phyloP scores from a whole-genome alignment of 352 stramenopile genomes.

The Phytopythium vexans region DNA sequence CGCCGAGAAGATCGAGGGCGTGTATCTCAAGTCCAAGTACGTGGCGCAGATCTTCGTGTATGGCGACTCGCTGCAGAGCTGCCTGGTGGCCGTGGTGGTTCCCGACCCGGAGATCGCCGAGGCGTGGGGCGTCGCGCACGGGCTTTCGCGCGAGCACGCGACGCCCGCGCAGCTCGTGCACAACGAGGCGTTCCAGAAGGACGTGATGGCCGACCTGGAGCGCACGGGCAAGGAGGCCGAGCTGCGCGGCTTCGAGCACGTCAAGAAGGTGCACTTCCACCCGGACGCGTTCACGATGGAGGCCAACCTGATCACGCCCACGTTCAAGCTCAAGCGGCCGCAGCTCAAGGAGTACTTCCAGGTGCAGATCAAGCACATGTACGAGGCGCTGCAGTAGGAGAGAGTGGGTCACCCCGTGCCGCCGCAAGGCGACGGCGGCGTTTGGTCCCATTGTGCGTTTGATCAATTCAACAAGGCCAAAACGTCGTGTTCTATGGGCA shows the following conservation, averaged over 20 bases:
- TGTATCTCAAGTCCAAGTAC: conserved; percentile 86
- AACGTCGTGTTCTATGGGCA: no score
- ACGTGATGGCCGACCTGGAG: conserved; percentile 76
- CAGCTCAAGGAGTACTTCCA: conserved; percentile 56
- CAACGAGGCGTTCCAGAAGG: conserved; percentile 45
- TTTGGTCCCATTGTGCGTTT: no score
- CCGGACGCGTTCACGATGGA: conserved; percentile 85
- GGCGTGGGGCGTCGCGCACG: conserved; percentile 23
- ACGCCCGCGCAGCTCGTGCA: conserved; percentile 32
- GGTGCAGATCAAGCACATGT: conserved; percentile 48
- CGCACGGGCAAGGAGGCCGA: conserved; percentile 42
- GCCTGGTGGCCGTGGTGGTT: conserved; percentile 88
- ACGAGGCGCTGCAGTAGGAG: conserved; percentile 30
- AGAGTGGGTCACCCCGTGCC: no score
- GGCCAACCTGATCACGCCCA: conserved; percentile 92
- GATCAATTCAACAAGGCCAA: no score
- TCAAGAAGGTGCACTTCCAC: conserved; percentile 88
- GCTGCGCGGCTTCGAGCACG: conserved; percentile 92
- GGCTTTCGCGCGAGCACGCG: conserved; percentile 27
- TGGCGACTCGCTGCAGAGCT: conserved; percentile 91
- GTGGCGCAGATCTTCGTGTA: conserved; percentile 93
- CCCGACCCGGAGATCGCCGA: conserved; percentile 39
- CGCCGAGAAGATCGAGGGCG: conserved; percentile 95
- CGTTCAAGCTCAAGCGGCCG: conserved; percentile 94
- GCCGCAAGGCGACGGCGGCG: no score